Base-by-base conservation (phyloP, 2,329 filamentous ascomycete genomes). In the Xylariaceae sp. region DNA sequence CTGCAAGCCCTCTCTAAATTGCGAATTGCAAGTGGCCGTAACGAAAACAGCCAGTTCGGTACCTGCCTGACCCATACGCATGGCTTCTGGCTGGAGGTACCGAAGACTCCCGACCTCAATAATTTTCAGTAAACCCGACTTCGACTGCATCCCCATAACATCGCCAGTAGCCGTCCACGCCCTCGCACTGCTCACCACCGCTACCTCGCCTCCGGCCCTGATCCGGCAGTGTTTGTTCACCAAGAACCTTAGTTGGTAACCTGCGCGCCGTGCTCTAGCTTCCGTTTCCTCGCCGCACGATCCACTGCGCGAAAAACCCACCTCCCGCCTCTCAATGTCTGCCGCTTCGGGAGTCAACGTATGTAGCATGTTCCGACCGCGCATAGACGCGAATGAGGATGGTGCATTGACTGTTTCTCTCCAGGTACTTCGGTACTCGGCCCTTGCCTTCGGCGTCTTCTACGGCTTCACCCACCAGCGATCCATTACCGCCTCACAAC, bases 401-500 rank as follows among this genome's bases (percentile, higher is more conserved):
- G 10, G 15, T 40, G 16, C 42, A 42, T 51, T 56, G 40, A 59
- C 49, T 12, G 15, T 34, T 29, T 16, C 19, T 37, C 2, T n/a
- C 29, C 74, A 99, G 94, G 92, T 99, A 74, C 84, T 97, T 74
- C 92, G 94, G 77, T 99, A 92, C 83, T 92, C 91, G 70, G 92
- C 92, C 71, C 88, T 99, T 64, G 88, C 86, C 70, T 80, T 90
- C 69, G 94, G 94, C 72, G 78, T 97, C 71, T 86, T 96, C 77
- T 99, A 99, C 80, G 94, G 94, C 73, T 85, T 96, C 79, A 89
- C 86, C 75, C 92, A 96, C 80, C 94, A 99, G 79, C 80, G 87
- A 70, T 82, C 84, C 59, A 87, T 99, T 74, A 86, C 77, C 64
- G 74, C 88, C 53, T 74, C 81, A 67, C 84, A 91, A 69, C 88